Percentiles rank a stretch among this genome's conserved stretches.
Evolutionary conservation across 2,329 filamentous ascomycete genomes (phyloP).

Genomic region (Fusarium irregulare): DNA sequence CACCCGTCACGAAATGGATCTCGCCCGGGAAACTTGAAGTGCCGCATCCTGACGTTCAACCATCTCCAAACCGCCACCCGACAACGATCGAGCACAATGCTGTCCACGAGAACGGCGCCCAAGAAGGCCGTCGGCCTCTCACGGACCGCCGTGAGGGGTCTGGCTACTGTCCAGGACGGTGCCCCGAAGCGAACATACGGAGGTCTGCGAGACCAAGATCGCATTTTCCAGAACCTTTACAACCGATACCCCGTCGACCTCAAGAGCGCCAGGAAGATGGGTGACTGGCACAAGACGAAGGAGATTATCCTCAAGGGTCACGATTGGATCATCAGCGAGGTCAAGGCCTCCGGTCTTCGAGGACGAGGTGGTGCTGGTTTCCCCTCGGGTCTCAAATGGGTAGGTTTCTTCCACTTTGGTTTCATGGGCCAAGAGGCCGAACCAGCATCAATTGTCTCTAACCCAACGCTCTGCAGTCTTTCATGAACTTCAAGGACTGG

Average conservation of each 20-base stretch:
- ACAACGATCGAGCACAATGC: conserved; percentile 55
- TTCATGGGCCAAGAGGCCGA: conserved; percentile 22
- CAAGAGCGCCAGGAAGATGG: conserved; percentile 96
- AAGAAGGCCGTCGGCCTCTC: conserved; percentile 55
- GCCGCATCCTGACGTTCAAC: conserved; percentile 50
- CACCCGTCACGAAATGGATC: conserved; percentile 46
- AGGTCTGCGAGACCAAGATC: conserved; percentile 93
- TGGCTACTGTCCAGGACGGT: conserved; percentile 84
- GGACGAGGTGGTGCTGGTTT: conserved; percentile 98
- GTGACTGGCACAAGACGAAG: conserved; percentile 99
- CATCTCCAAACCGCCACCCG: conserved; percentile 48
- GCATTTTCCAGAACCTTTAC: conserved; percentile 99
- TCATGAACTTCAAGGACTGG: conserved; percentile 99
- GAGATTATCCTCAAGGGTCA: conserved; percentile 97
- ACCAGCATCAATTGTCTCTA: conserved; percentile 40
- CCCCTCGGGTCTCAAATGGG: conserved; percentile 98
- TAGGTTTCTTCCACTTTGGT: conserved; percentile 60
- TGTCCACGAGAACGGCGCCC: conserved; percentile 58
- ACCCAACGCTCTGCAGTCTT: conserved; percentile 71
- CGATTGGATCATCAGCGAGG: conserved; percentile 98
- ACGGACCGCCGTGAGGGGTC: conserved; percentile 68
- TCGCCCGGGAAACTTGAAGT: conserved; percentile 52
- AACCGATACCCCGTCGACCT: conserved; percentile 90
- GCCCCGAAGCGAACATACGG: conserved; percentile 80
- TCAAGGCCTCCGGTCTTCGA: conserved; percentile 95